Evolutionary conservation across 1,284 basidiomycete species (phyloP), one percentile per base, ranked within the genome.

Genomic region (Naganishia sp.): DNA sequence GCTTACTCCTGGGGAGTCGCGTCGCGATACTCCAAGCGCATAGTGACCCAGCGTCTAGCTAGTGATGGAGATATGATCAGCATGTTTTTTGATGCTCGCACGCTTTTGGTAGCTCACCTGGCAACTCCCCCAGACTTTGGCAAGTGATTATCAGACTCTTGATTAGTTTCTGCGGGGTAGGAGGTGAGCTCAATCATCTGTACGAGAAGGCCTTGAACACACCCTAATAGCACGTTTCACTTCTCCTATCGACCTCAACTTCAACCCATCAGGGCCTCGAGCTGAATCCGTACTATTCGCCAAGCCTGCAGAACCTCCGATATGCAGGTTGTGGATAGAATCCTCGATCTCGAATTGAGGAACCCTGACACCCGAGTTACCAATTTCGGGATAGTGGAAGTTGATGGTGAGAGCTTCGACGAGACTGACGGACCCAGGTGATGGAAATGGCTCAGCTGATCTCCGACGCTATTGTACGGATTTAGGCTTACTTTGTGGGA

Each of bases 371-470:
- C 52, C 65, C 13, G 50, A 46, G 21, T 46, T 25, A 10, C 31
- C 43, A 7, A 69, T 5, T 23, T 51, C 35, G 11, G 65, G 68
- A 42, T 69, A 69, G 60, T 63, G 53, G 51, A 69, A 69, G 53
- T 62, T 63, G 60, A 66, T 47, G 43, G 68, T 69, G 47, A 69
- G 35, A n/a, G 68, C 57, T 63, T 69, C 68, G 2, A 69, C 60
- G 35, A 69, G 60, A 23, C 68, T 69, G 17, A 13, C 10, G 17
- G 18, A 3, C 17, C 17, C 21, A 15, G 17, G 4, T 28, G 18
- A 51, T 23, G 25, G 43, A 35, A 23, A 18, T 11, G 13, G 1
- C 13, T 18, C 17, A 47, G 10, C 7, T 49, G n/a, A 28, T 5
- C 3, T 31, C 13, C 15, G 39, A 50, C 39, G 6, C 17, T 6